phyloP scores from a whole-genome alignment of 2,329 filamentous ascomycete species.

The Aspergillus vadensis region DNA sequence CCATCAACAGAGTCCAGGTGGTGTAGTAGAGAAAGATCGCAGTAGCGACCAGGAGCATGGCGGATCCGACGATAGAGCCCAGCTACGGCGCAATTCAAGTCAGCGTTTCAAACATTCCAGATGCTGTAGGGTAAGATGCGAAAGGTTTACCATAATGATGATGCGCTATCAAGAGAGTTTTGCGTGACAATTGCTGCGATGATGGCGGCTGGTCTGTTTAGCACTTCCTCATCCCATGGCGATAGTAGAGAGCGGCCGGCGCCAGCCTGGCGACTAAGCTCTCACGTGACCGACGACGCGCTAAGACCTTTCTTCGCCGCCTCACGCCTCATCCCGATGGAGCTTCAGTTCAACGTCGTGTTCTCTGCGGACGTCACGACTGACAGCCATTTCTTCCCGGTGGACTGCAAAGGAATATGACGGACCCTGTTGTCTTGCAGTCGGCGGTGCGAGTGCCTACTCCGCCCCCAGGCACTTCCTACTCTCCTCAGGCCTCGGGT shows the following conservation, averaged over 20 bases:
- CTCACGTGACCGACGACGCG: constrained; percentile 21
- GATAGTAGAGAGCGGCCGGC: constrained; percentile 8
- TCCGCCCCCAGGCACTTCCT: constrained; percentile 52
- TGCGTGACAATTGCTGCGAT: background rate
- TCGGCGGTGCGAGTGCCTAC: constrained; percentile 63
- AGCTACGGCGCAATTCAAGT: constrained; percentile 59
- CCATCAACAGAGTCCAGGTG: constrained; percentile 96
- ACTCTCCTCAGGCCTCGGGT: constrained; percentile 51
- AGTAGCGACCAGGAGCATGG: constrained; percentile 73
- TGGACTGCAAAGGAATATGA: constrained; percentile 35
- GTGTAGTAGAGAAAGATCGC: constrained; percentile 88
- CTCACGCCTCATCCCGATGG: constrained; percentile 18
- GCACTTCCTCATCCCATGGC: background rate
- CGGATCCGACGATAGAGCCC: constrained; percentile 79
- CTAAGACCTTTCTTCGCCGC: constrained; percentile 29
- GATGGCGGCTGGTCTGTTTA: background rate
- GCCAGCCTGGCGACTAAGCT: constrained; percentile 23
- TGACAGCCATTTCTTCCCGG: constrained; percentile 11
- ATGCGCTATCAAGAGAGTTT: background rate
- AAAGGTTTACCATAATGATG: constrained; percentile 31
- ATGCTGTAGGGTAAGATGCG: background rate
- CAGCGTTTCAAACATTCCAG: constrained; percentile 5
- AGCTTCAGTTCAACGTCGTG: constrained; percentile 15
- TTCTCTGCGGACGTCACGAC: constrained; percentile 13
- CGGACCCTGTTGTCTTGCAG: constrained; percentile 51